phyloP scores from a whole-genome alignment of 1,284 basidiomycete genomes.

The Vanrija sp. region DNA sequence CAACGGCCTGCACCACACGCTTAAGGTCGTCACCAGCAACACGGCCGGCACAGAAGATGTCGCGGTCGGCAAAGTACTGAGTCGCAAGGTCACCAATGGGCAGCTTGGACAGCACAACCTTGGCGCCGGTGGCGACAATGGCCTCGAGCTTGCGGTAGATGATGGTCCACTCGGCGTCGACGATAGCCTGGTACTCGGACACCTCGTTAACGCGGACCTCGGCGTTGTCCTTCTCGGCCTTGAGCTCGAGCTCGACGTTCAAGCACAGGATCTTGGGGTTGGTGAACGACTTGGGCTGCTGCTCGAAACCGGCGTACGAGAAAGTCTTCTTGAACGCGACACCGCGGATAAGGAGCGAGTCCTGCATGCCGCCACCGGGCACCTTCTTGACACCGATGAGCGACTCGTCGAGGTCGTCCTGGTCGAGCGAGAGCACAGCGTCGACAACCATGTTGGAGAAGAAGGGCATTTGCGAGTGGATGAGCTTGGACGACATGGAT shows the following conservation, averaged over 20 bases:
- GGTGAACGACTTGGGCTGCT: conserved; percentile 92
- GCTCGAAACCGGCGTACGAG: conserved; percentile 98
- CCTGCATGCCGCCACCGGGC: conserved; percentile 97
- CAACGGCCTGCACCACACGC: conserved; percentile 92
- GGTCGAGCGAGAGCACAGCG: conserved; percentile 88
- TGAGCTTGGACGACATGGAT: conserved; percentile 99
- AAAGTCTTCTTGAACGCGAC: conserved; percentile 99
- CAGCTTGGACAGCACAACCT: conserved; percentile 95
- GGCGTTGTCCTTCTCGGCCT: conserved; percentile 99
- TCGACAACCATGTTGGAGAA: conserved; percentile 99
- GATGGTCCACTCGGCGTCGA: conserved; percentile 99
- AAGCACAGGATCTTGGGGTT: conserved; percentile 88
- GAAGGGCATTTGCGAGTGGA: conserved; percentile 98
- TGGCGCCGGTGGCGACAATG: conserved; percentile 93
- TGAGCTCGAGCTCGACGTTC: conserved; percentile 98
- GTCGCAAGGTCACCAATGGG: conserved; percentile 98
- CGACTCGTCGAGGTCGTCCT: conserved; percentile 88
- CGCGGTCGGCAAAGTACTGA: conserved; percentile 98
- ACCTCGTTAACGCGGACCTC: conserved; percentile 97
- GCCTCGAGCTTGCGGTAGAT: conserved; percentile 97
- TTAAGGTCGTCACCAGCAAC: conserved; percentile 88
- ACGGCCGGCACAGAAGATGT: conserved; percentile 98
- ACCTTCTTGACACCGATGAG: conserved; percentile 99
- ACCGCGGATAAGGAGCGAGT: conserved; percentile 80
- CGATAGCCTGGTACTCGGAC: conserved; percentile 96